phyloP scores from a whole-genome alignment of 1,284 basidiomycete species.

The Polyporus tsugae region DNA sequence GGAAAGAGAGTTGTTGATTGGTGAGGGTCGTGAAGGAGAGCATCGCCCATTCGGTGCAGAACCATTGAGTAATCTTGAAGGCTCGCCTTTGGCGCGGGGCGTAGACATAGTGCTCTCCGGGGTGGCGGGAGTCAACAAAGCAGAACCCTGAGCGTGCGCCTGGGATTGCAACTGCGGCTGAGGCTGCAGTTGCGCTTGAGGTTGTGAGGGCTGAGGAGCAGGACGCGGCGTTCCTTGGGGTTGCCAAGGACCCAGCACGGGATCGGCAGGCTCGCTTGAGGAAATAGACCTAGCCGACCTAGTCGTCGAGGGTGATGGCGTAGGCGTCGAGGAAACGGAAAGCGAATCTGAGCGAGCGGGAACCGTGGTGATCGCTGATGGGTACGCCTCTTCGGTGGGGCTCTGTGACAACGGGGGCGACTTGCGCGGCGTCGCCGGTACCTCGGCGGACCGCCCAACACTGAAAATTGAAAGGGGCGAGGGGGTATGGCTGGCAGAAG shows the following conservation, averaged over 20 bases:
- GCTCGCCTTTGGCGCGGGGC: conserved; percentile 16
- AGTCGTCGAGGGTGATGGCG: conserved; percentile 26
- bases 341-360: conserved; percentile 30
- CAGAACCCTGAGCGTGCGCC: conserved; percentile 13
- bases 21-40: conserved; percentile 21
- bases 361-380: conserved; percentile 19
- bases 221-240: conserved; percentile 22
- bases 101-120: conserved; percentile 19
- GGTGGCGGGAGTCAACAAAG: conserved; percentile 23
- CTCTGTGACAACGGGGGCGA: conserved; percentile 23
- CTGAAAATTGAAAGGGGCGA: conserved; percentile 32
- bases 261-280: conserved; percentile 29
- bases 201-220: conserved; percentile 21
- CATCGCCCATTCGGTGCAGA: conserved; percentile 10
- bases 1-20: conserved; percentile 16
- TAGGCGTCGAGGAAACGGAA: conserved; percentile 19
- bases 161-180: background rate
- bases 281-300: conserved; percentile 15
- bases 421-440: conserved; percentile 24
- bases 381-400: conserved; percentile 26
- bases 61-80: conserved; percentile 14
- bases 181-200: background rate
- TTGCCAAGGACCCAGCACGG: conserved; percentile 34
- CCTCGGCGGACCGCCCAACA: conserved; percentile 5
- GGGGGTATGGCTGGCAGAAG: conserved; percentile 31